Conservation (phyloP, 306 rosid genomes). For the Carpinus fangiana region DNA sequence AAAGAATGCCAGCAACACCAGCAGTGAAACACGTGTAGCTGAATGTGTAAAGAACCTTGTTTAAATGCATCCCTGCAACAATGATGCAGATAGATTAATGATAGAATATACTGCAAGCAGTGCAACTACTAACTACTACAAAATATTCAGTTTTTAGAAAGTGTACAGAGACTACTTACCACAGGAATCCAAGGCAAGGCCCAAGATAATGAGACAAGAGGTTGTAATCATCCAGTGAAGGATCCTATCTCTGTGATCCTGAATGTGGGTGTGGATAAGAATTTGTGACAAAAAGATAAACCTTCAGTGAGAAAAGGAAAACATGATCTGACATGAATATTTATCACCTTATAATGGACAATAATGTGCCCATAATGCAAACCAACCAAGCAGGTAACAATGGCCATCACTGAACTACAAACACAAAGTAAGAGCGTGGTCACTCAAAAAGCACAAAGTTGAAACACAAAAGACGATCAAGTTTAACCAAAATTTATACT, state of each 20-base stretch:
- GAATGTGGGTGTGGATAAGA: slow-evolving; percentile 25
- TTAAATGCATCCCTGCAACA: slow-evolving; percentile 70
- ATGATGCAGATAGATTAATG: not conserved
- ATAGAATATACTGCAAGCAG: not conserved
- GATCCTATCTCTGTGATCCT: slow-evolving; percentile 60
- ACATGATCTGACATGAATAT: not conserved
- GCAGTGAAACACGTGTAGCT: slow-evolving; percentile 89
- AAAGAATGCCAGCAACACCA: slow-evolving; percentile 81
- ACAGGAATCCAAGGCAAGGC: slow-evolving; percentile 41
- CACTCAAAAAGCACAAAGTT: slow-evolving; percentile 16
- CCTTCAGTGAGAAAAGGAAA: not conserved
- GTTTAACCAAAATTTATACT: not conserved
- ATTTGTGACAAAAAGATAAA: not conserved
- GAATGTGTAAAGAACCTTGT: slow-evolving; percentile 83
- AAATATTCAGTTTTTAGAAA: not conserved
- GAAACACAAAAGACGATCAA: slow-evolving; percentile 5
- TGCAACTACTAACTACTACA: not conserved
- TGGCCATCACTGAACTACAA: slow-evolving; percentile 82
- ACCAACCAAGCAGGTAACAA: slow-evolving; percentile 92
- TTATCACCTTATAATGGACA: slow-evolving; percentile 73
- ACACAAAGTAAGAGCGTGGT: slow-evolving; percentile 8
- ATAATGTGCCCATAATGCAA: slow-evolving; percentile 89
- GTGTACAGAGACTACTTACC: slow-evolving; percentile 20
- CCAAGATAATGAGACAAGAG: slow-evolving; percentile 35
- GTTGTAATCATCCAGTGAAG: slow-evolving; percentile 48